Conservation (phyloP, 2,329 filamentous ascomycete genomes). For the Cordyceps cateniannulata region DNA sequence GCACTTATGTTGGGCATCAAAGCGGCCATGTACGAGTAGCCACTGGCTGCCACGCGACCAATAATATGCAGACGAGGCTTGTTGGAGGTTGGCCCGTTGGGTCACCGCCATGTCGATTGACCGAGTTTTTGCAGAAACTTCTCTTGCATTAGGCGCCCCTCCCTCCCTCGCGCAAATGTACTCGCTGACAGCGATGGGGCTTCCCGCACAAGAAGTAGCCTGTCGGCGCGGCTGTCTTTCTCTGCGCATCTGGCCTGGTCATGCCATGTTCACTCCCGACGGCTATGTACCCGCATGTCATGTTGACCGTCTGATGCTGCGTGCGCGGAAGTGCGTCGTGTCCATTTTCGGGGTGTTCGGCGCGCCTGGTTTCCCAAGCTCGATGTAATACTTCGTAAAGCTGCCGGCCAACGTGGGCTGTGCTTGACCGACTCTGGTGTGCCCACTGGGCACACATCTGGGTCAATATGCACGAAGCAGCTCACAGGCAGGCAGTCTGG, state of each 20-base stretch:
- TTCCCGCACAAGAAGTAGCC: not conserved
- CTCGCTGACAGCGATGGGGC: conserved; percentile 2
- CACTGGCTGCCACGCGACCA: not conserved
- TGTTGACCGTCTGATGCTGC: not conserved
- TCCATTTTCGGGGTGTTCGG: not conserved
- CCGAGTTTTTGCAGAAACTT: conserved; percentile 12
- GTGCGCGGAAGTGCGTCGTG: not conserved
- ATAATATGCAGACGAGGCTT: not conserved
- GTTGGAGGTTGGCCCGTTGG: conserved; percentile 6
- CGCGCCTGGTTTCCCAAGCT: not conserved
- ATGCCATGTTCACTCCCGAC: not conserved
- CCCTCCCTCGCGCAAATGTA: not conserved
- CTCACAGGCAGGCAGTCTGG: not conserved
- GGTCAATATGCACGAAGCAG: not conserved
- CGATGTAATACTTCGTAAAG: not conserved
- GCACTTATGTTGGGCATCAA: conserved; percentile 13
- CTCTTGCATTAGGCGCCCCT: not conserved
- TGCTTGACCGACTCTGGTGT: not conserved
- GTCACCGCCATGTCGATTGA: conserved; percentile 14
- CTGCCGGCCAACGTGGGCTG: not conserved
- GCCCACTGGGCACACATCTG: not conserved
- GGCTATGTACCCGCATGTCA: not conserved
- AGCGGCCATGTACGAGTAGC: conserved; percentile 8
- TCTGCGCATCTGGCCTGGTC: no score
- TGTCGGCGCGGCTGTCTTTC: not conserved